Percentiles rank a stretch among this genome's conserved stretches.
These are phyloP conservation scores for Helianthus tuberosus DNA, from an alignment of 129 eudicot genomes.

Conservation along the genomic window DNA sequence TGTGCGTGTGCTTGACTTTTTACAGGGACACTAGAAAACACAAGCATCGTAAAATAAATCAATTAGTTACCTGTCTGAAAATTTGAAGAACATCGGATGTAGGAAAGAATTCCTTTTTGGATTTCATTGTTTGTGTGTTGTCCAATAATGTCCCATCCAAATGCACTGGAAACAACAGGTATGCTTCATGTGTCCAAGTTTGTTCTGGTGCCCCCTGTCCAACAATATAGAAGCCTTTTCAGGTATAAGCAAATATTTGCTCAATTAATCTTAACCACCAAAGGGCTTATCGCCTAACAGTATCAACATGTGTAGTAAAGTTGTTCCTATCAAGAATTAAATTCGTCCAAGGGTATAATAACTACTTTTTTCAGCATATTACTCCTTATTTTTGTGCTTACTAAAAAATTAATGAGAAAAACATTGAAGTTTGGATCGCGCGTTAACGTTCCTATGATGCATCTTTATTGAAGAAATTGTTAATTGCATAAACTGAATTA, in stretches of 20 bases:
- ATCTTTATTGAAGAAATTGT: too few relatives aligned
- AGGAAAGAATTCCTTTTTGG: conserved; percentile 80
- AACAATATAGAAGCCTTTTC: conserved; percentile 8
- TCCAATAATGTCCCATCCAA: conserved; percentile 90
- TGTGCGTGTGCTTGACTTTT: background rate
- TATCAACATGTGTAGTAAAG: too few relatives aligned
- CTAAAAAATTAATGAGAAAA: too few relatives aligned
- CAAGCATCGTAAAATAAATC: conserved; percentile 14
- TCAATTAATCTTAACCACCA: conserved; percentile 14
- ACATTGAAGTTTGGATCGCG: too few relatives aligned
- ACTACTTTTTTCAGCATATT: too few relatives aligned
- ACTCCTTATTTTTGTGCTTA: too few relatives aligned
- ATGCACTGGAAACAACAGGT: conserved; percentile 88
- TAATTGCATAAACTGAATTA: too few relatives aligned
- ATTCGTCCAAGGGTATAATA: too few relatives aligned
- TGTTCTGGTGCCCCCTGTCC: conserved; percentile 64
- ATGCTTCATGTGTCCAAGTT: conserved; percentile 90
- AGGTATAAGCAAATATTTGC: conserved; percentile 5
- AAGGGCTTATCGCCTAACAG: too few relatives aligned
- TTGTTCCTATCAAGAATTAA: too few relatives aligned
- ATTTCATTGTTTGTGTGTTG: conserved; percentile 65
- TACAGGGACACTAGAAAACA: background rate
- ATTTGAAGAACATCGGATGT: conserved; percentile 85
- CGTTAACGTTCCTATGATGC: too few relatives aligned
- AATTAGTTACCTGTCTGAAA: conserved; percentile 67